A percentile compares a stretch with the other conserved stretches of the same genome.
phyloP scores from a whole-genome alignment of 441 rosid genomes.

The Eutrema salsugineum region DNA sequence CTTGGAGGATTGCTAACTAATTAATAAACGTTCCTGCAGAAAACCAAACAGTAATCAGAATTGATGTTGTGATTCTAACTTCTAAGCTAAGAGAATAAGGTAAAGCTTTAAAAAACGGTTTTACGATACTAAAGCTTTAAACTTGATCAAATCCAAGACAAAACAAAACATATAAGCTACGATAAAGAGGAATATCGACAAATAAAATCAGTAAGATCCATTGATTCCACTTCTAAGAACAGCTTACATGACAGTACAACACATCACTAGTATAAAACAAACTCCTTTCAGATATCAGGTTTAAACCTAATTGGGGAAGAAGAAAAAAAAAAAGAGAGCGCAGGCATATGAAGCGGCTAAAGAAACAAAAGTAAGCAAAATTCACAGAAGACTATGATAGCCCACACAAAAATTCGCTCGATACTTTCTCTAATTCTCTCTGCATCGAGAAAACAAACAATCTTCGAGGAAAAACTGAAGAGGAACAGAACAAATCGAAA shows the following conservation, averaged over 20 bases:
- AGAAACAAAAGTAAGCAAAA: not conserved
- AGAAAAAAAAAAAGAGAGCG: no score
- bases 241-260: not conserved
- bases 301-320: not conserved
- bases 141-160: not conserved
- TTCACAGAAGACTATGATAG: not conserved
- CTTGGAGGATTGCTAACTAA: not conserved
- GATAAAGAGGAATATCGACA: not conserved
- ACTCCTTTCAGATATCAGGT: not conserved
- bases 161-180: not conserved
- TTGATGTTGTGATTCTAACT: conserved; percentile 2
- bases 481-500: not conserved
- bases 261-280: not conserved
- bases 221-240: not conserved
- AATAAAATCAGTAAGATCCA: not conserved
- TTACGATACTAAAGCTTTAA: conserved; percentile 1
- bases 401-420: not conserved
- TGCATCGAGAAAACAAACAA: not conserved
- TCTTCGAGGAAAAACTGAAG: not conserved
- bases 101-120: not conserved
- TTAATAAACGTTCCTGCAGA: conserved; percentile 19
- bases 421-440: not conserved
- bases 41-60: conserved; percentile 2
- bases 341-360: not conserved
- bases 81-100: conserved; percentile 17